These are phyloP conservation scores for Arachis hypogaea DNA, from an alignment of 306 rosid genomes.

Conservation along the genomic window DNA sequence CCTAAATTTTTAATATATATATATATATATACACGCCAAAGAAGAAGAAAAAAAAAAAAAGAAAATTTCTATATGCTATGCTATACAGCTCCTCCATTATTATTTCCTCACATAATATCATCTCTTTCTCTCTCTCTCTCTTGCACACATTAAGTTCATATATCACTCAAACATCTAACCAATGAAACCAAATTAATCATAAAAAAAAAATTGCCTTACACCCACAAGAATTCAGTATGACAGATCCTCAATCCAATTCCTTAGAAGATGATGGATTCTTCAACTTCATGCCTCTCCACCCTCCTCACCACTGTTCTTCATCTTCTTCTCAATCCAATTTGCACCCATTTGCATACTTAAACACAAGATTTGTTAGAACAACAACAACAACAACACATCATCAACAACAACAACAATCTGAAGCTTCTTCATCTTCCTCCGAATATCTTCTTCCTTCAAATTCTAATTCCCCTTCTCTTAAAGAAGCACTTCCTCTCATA, in stretches of 20 bases:
- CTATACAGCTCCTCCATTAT: background rate
- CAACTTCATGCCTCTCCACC: conserved; percentile 59
- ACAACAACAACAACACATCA: too few relatives aligned
- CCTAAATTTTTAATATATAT: too few relatives aligned
- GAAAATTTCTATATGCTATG: background rate
- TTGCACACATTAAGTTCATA: conserved; percentile 26
- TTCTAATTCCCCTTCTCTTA: conserved; percentile 48
- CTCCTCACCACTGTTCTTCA: conserved; percentile 28
- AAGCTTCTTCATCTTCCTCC: conserved; percentile 27
- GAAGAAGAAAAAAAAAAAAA: too few relatives aligned
- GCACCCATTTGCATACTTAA: conserved; percentile 38
- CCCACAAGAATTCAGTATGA: conserved; percentile 48
- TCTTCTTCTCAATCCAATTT: conserved; percentile 46
- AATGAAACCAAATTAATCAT: conserved; percentile 18
- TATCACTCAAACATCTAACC: background rate
- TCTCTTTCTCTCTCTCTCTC: too few relatives aligned
- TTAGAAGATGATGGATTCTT: conserved; percentile 45
- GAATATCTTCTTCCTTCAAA: conserved; percentile 23
- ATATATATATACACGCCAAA: too few relatives aligned
- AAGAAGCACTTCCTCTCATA: conserved; percentile 69
- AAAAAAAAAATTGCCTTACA: conserved; percentile 32
- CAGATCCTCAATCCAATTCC: conserved; percentile 62
- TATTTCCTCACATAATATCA: too few relatives aligned
- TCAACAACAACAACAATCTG: conserved; percentile 11
- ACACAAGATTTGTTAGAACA: conserved; percentile 27